These are phyloP conservation scores for Tulasnella sp. DNA, from an alignment of 768 basidiomycete species.

Conservation along the genomic window DNA sequence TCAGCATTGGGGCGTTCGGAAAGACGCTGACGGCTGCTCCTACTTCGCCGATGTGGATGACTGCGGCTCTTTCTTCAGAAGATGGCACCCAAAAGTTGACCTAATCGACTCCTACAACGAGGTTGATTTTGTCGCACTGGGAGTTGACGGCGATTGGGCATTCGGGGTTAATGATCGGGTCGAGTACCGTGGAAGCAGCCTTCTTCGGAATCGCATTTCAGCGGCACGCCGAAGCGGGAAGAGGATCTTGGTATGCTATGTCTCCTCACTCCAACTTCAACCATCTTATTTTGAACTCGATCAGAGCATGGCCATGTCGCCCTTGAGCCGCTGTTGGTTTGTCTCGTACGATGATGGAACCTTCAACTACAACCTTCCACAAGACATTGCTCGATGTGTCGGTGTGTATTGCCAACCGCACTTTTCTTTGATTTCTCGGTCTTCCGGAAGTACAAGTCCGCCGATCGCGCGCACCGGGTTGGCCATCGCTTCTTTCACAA, in stretches of 20 bases:
- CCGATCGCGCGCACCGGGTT: not conserved
- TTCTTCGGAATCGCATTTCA: not conserved
- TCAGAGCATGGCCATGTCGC: conserved; percentile 1
- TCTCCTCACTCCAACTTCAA: not conserved
- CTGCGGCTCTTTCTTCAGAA: not conserved
- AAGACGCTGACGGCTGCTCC: not conserved
- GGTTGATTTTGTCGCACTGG: not conserved
- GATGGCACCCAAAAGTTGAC: not conserved
- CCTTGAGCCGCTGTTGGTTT: not conserved
- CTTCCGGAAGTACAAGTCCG: not conserved
- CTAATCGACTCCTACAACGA: not conserved
- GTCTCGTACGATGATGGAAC: not conserved
- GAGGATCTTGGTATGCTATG: not conserved
- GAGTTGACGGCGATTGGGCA: not conserved
- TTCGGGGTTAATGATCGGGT: not conserved
- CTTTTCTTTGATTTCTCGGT: not conserved
- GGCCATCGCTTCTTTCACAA: not conserved
- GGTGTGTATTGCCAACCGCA: not conserved
- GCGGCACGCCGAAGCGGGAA: not conserved
- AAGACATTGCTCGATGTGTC: not conserved
- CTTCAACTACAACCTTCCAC: not conserved
- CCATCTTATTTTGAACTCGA: not conserved
- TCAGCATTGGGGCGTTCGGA: not conserved
- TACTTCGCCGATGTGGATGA: not conserved
- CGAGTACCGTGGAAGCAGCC: not conserved